phyloP scores from a whole-genome alignment of 352 stramenopile genomes.

The Globisporangium canariense region DNA sequence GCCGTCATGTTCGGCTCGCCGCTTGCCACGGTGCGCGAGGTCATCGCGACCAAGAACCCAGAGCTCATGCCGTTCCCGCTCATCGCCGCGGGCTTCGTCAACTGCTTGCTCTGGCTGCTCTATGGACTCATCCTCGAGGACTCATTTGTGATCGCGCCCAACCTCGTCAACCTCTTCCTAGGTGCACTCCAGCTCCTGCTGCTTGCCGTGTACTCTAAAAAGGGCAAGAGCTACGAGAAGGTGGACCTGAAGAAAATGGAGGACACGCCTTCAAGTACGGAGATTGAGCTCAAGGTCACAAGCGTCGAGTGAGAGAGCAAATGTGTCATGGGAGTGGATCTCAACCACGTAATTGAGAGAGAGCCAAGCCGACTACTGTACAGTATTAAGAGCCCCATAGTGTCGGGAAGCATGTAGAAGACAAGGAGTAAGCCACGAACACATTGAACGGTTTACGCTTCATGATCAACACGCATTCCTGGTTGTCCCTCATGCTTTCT shows the following conservation, averaged over 20 bases:
- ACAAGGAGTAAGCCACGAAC: not conserved
- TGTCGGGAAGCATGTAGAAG: not conserved
- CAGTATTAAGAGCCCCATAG: not conserved
- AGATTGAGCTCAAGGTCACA: conserved; percentile 9
- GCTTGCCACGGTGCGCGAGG: conserved; percentile 41
- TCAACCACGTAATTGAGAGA: not conserved
- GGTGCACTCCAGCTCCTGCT: conserved; percentile 53
- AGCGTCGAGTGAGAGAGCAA: not conserved
- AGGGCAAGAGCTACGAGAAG: conserved; percentile 25
- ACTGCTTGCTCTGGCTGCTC: conserved; percentile 46
- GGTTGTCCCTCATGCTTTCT: not conserved
- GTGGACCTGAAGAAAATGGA: conserved; percentile 18
- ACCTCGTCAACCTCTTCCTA: conserved; percentile 55
- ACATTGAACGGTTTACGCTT: not conserved
- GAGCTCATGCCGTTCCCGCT: conserved; percentile 41
- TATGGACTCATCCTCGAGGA: conserved; percentile 53
- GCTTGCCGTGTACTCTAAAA: conserved; percentile 31
- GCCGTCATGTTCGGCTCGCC: conserved; percentile 65
- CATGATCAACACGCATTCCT: not conserved
- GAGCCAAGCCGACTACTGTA: not conserved
- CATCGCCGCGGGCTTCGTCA: conserved; percentile 46
- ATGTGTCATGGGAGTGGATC: not conserved
- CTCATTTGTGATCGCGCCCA: conserved; percentile 57
- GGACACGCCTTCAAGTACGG: not conserved
- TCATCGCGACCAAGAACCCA: conserved; percentile 44